These are phyloP conservation scores for Telopea speciosissima DNA, from an alignment of 177 flowering plant species.

Conservation along the genomic window DNA sequence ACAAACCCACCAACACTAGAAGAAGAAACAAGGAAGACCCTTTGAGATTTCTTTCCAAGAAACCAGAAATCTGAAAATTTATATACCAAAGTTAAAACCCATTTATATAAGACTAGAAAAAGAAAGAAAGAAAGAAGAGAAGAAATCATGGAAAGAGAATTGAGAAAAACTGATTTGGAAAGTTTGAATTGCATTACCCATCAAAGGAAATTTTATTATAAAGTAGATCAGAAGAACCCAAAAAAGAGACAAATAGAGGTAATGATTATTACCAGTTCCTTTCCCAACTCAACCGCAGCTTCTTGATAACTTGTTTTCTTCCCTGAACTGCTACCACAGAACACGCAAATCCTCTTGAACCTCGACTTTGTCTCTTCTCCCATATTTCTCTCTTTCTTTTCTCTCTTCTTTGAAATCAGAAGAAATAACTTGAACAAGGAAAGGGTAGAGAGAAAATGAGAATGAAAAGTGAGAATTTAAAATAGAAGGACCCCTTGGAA, in stretches of 20 bases:
- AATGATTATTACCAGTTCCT: constrained; percentile 22
- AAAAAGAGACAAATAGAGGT: background rate
- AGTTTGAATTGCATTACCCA: background rate
- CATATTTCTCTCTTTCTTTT: constrained; percentile 8
- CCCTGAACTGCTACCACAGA: constrained; percentile 33
- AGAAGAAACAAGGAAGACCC: too few species aligned
- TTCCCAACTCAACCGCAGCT: constrained; percentile 30
- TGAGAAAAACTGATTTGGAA: background rate
- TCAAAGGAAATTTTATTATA: background rate
- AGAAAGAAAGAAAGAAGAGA: background rate
- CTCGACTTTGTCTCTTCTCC: constrained; percentile 15
- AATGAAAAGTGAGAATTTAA: background rate
- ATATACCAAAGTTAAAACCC: too few species aligned
- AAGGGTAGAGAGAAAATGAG: background rate
- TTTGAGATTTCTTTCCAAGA: too few species aligned
- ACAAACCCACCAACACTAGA: background rate
- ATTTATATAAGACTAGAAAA: too few species aligned
- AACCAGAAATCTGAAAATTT: background rate
- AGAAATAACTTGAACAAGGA: background rate
- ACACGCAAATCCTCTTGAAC: constrained; percentile 31
- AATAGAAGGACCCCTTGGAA: background rate
- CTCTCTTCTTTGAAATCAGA: background rate
- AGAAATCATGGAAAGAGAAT: too few species aligned
- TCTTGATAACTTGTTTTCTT: constrained; percentile 30
- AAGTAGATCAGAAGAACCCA: background rate